These are phyloP conservation scores for Penicillium salamii DNA, from an alignment of 495 filamentous ascomycete genomes.

Conservation along the genomic window DNA sequence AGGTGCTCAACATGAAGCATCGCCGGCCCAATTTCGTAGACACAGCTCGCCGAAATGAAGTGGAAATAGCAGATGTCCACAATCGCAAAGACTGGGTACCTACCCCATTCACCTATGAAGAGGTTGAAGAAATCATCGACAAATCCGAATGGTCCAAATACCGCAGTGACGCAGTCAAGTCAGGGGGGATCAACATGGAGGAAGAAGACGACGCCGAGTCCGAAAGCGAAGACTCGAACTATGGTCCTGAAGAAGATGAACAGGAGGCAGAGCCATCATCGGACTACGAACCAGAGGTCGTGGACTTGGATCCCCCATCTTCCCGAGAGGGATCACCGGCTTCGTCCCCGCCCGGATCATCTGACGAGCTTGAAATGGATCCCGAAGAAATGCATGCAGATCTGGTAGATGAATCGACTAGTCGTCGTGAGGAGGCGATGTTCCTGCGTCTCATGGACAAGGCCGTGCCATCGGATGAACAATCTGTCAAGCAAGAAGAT, in stretches of 20 bases:
- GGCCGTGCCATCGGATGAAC: constrained; percentile 7
- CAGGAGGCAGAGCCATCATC: constrained; percentile 13
- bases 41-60: constrained; percentile 54
- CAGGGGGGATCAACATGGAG: not conserved
- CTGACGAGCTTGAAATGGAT: constrained; percentile 18
- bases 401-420: constrained; percentile 46
- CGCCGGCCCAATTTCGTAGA: constrained; percentile 53
- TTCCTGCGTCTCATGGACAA: constrained; percentile 53
- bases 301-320: not conserved
- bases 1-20: constrained; percentile 43
- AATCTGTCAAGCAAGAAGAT: constrained; percentile 11
- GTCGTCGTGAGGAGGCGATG: constrained; percentile 52
- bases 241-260: constrained; percentile 17
- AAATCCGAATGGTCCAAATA: constrained; percentile 15
- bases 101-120: constrained; percentile 37
- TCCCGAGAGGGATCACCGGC: not conserved
- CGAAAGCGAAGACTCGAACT: constrained; percentile 21
- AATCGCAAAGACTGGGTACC: constrained; percentile 28
- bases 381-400: constrained; percentile 54
- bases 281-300: not conserved
- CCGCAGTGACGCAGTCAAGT: constrained; percentile 11
- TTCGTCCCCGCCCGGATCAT: constrained; percentile 2
- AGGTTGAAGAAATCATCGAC: constrained; percentile 52
- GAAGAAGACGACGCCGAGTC: constrained; percentile 15
- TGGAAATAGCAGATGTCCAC: constrained; percentile 52